These are phyloP conservation scores for Lentinula raphanica DNA, from an alignment of 768 basidiomycete species.

Conservation along the genomic window DNA sequence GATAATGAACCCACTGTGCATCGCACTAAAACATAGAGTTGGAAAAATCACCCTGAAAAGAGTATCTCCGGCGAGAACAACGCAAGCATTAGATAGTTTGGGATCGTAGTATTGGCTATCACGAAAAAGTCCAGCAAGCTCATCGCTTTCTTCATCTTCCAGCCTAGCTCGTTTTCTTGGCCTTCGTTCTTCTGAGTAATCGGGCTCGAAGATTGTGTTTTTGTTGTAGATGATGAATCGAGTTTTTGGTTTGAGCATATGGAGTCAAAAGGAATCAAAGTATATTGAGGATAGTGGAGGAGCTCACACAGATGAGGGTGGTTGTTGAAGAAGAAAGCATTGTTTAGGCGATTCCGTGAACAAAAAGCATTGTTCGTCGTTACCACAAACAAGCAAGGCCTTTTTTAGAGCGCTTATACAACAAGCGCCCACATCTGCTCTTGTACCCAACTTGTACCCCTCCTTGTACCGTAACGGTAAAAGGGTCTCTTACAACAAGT, in stretches of 20 bases:
- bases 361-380: no score
- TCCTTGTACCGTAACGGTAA: no score
- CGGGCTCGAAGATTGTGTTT: not conserved
- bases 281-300: no score
- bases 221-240: not conserved
- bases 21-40: not conserved
- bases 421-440: no score
- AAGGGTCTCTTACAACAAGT: no score
- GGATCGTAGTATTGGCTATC: not conserved
- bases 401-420: no score
- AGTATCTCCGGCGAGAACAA: not conserved
- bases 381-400: no score
- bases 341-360: no score
- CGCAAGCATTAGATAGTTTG: not conserved
- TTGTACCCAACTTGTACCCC: no score
- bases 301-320: no score
- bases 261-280: no score
- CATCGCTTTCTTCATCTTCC: not conserved
- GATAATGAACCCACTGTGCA: not conserved
- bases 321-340: no score
- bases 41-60: not conserved
- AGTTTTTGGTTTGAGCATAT: not conserved
- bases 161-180: not conserved
- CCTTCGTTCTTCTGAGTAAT: not conserved
- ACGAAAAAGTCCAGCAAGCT: not conserved